Evolutionary conservation across 192 early-diverging fungal genomes (phyloP), one percentile per base, ranked within the genome.

Genomic region (Coemansia sp.): DNA sequence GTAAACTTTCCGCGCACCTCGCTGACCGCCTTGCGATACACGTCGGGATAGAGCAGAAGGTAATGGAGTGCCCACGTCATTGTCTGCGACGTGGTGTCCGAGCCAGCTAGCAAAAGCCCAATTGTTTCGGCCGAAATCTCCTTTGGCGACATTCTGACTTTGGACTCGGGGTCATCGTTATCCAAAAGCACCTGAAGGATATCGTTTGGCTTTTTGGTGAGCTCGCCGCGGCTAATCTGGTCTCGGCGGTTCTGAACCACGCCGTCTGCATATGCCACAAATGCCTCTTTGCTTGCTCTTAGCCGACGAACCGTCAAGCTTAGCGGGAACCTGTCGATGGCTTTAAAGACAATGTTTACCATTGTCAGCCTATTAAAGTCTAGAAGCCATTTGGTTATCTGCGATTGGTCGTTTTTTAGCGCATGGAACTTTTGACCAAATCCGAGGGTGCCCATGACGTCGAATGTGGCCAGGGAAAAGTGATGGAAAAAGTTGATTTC

Each of bases 141-240:
- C 42, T n/a, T 22, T 14, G 65, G 24, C 9, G 65, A 60, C 78
- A 81, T 74, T 28, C 59, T 71, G 54, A 54, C 27, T 2, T 51
- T 60, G 24, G 64, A 56, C 49, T 68, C 65, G 3, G 72, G 68
- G 29, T 72, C 73, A 25, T 69, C 62, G 25, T 68, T 62, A 29
- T 81, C 73, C 8, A 81, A 68, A 22, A 81, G 70, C 20, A 55
- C 36, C 35, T 81, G 73, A 45, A 78, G 56, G 24, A 81, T 68
- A 30, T 74, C 72, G 32, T 32, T 48, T 3, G 68, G 65, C 52
- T 54, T 69, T 6, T 22, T 4, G 13, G 56, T 19, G 30, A 65
- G 24, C 45, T 53, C 45, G 14, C 49, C 53, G 28, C 61, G 42
- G 13, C 13, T 18, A 16, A 42, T 10, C 39, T 42, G 39, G 0